Evolutionary conservation across 1,139 yeast genomes (phyloP).

Genomic region (Blastobotrys persicus): DNA sequence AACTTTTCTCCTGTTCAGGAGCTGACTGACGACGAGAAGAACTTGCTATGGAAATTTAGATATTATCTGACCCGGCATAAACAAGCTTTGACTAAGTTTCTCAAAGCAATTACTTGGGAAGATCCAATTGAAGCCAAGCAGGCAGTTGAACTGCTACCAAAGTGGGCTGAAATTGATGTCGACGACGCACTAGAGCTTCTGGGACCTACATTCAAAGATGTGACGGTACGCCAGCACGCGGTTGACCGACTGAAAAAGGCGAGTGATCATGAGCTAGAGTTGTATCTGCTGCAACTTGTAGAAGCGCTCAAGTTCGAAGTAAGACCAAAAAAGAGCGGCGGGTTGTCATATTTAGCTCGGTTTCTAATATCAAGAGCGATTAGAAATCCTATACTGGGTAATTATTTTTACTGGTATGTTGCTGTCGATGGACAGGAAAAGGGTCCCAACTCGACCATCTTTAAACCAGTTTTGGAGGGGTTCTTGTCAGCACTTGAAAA

Average conservation of each 20-base stretch:
- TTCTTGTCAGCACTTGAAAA: constrained; percentile 35
- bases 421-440: constrained; percentile 63
- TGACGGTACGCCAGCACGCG: constrained; percentile 73
- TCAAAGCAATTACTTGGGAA: constrained; percentile 86
- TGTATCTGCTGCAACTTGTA: constrained; percentile 84
- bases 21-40: constrained; percentile 78
- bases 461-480: constrained; percentile 31
- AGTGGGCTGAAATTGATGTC: constrained; percentile 77
- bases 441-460: constrained; percentile 24
- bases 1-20: constrained; percentile 81
- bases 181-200: constrained; percentile 90
- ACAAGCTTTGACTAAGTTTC: constrained; percentile 76
- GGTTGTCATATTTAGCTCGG: constrained; percentile 59
- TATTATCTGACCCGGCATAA: constrained; percentile 77
- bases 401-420: constrained; percentile 87
- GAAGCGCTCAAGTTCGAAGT: constrained; percentile 84
- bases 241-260: constrained; percentile 80
- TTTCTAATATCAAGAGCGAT: constrained; percentile 75
- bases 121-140: constrained; percentile 78
- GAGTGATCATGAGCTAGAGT: constrained; percentile 70
- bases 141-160: constrained; percentile 58
- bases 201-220: constrained; percentile 64
- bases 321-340: constrained; percentile 21
- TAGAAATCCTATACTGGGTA: constrained; percentile 65
- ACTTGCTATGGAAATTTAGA: constrained; percentile 86